Base-by-base conservation (phyloP, 192 early-diverging fungal species). In the Mortierella claussenii region DNA sequence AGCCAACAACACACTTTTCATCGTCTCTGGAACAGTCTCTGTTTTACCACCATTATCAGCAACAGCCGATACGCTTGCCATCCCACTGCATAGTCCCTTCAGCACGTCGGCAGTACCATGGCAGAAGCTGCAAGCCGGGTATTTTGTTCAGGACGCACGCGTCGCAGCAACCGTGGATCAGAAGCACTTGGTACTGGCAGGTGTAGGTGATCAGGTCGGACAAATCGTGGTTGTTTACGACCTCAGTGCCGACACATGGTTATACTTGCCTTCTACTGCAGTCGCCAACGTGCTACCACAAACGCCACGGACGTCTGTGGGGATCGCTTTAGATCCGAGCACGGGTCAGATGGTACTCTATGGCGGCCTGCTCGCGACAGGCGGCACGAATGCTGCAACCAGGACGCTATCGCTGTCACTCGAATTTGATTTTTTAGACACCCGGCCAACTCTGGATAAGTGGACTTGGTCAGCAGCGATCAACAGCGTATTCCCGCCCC, bases 341-440 rank as follows among this genome's bases (percentile, higher is more conserved):
- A 45, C 58, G 21, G 43, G 47, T 9, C 24, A n/a, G 18, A 57
- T 61, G 20, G 21, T 76, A 3, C 11, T 76, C 11, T 60, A 61
- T 27, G 73, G 73, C 23, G 73, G 64, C n/a, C 18, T 37, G 3
- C 3, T 44, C 0, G 13, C 26, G 1, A 36, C 61, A 4, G 17
- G 24, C 2, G 33, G 12, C 0, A 26, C 18, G 3, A 18, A 12
- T 1, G 23, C 31, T 7, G 40, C 32, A 4, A 0, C 43, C 2
- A 10, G 28, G 1, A 20, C 36, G 11, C 56, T 12, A n/a, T 63
- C 68, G 30, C 1, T 62, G 1, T 62, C 69, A 0, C 9, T 32
- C 21, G 73, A 76, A 18, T 55, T 76, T 36, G 65, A 76, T 31
- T 43, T 62, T 27, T 24, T 76, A 30, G 54, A 57, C 44, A 52